Conservation (phyloP, 2,329 filamentous ascomycete genomes). For the Fusarium buxicola region DNA sequence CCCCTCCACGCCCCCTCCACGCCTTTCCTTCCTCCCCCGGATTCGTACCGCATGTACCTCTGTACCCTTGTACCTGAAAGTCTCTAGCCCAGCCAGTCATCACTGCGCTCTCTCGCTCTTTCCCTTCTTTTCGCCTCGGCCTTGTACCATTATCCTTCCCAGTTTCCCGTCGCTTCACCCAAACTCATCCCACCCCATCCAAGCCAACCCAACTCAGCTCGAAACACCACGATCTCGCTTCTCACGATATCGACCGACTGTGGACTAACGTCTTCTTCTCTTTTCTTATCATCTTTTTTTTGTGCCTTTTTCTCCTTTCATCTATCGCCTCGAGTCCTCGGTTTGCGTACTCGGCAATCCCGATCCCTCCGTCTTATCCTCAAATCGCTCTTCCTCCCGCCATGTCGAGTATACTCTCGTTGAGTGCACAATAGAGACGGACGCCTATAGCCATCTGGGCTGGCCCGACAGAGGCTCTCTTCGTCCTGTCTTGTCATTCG, state of each 20-base stretch:
- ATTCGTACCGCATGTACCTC: slow-evolving; percentile 39
- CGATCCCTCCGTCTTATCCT: slow-evolving; percentile 30
- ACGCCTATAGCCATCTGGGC: slow-evolving; percentile 45
- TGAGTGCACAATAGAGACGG: slow-evolving; percentile 51
- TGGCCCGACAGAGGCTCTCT: slow-evolving; percentile 44
- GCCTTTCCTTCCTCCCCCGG: slow-evolving; percentile 39
- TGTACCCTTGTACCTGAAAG: slow-evolving; percentile 41
- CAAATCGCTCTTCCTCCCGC: slow-evolving; percentile 31
- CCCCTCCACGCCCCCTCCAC: slow-evolving; percentile 33
- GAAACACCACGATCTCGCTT: slow-evolving; percentile 42
- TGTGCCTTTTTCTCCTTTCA: not conserved
- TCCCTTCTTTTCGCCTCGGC: slow-evolving; percentile 33
- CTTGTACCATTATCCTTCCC: slow-evolving; percentile 41
- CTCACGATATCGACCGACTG: slow-evolving; percentile 40
- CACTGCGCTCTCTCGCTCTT: slow-evolving; percentile 37
- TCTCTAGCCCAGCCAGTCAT: slow-evolving; percentile 37
- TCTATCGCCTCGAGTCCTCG: slow-evolving; percentile 11
- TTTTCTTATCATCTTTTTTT: slow-evolving; percentile 10
- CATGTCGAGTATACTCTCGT: slow-evolving; percentile 48
- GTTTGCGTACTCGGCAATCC: slow-evolving; percentile 24
- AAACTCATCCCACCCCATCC: slow-evolving; percentile 37
- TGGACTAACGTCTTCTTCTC: slow-evolving; percentile 15
- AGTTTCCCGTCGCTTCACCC: slow-evolving; percentile 40
- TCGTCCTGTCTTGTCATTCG: slow-evolving; percentile 25
- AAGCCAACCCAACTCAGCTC: slow-evolving; percentile 33